Evolutionary conservation across 225 moss, liverwort and hornwort species (phyloP).

Genomic region (Rhytidiadelphus loreus): DNA sequence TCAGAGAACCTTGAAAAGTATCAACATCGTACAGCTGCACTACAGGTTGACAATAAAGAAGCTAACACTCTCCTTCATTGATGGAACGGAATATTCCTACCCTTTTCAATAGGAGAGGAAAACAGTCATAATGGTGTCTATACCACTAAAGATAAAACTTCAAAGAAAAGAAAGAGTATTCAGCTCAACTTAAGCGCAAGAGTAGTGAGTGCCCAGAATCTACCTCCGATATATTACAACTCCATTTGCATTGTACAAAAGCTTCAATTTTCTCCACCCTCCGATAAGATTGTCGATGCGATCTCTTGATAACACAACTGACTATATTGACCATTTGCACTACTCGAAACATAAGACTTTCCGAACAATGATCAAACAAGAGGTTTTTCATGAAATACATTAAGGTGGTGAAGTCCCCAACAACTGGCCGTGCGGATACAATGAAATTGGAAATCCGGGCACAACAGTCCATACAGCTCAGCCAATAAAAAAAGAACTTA

Average conservation of each 20-base stretch:
- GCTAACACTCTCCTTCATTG: background rate
- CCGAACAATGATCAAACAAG: background rate
- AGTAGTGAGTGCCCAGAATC: background rate
- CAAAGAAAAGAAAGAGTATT: background rate
- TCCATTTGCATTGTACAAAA: background rate
- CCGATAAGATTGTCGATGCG: background rate
- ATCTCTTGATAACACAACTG: background rate
- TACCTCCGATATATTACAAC: background rate
- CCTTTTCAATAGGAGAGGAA: background rate
- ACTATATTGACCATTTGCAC: background rate
- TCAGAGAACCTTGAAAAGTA: background rate
- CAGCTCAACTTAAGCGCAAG: background rate
- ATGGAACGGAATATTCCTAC: background rate
- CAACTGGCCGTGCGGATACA: background rate
- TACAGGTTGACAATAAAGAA: background rate
- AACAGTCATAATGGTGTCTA: background rate
- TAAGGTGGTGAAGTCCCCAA: background rate
- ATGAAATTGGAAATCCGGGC: background rate
- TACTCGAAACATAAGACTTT: background rate
- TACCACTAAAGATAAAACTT: background rate
- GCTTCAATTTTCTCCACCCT: background rate
- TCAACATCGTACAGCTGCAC: background rate
- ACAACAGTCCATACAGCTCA: background rate
- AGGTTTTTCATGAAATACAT: background rate
- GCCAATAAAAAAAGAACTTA: background rate